Percentiles rank a stretch among this genome's conserved stretches.
These are phyloP conservation scores for Wickerhamomyces hampshirensis DNA, from an alignment of 805 yeast species.

Conservation along the genomic window DNA sequence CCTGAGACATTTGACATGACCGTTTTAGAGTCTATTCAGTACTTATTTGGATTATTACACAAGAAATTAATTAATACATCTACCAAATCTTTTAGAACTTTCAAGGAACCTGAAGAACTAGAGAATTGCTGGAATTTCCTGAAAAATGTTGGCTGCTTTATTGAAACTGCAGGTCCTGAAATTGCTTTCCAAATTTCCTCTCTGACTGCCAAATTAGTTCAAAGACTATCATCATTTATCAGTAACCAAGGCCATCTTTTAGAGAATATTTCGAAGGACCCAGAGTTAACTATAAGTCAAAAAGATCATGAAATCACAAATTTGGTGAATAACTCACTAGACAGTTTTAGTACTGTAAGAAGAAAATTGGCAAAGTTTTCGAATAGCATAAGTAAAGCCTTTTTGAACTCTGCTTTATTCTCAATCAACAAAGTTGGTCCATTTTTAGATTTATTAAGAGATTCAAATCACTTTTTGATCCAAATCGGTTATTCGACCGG, in stretches of 20 bases:
- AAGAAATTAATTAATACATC: constrained; percentile 77
- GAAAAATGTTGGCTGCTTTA: constrained; percentile 67
- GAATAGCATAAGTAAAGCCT: constrained; percentile 57
- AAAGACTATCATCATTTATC: constrained; percentile 64
- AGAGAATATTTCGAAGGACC: constrained; percentile 28
- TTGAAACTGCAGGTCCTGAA: constrained; percentile 76
- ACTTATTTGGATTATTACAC: constrained; percentile 65
- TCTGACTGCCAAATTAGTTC: constrained; percentile 62
- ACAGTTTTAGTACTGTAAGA: constrained; percentile 68
- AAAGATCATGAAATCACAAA: constrained; percentile 29
- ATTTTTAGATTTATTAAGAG: constrained; percentile 53
- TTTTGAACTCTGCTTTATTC: constrained; percentile 67
- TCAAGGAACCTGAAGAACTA: constrained; percentile 87
- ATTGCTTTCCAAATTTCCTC: constrained; percentile 72
- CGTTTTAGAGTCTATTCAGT: constrained; percentile 67
- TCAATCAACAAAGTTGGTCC: constrained; percentile 46
- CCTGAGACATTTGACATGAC: constrained; percentile 63
- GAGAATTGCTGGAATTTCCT: constrained; percentile 79
- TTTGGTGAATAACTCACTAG: constrained; percentile 53
- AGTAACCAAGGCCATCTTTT: constrained; percentile 70
- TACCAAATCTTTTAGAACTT: constrained; percentile 67
- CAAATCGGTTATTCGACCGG: constrained; percentile 73
- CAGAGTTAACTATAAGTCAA: constrained; percentile 11
- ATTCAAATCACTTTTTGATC: constrained; percentile 69
- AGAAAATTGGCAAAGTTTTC: constrained; percentile 80